phyloP scores from a whole-genome alignment of 2,329 filamentous ascomycete species.

The Alternaria arborescens region DNA sequence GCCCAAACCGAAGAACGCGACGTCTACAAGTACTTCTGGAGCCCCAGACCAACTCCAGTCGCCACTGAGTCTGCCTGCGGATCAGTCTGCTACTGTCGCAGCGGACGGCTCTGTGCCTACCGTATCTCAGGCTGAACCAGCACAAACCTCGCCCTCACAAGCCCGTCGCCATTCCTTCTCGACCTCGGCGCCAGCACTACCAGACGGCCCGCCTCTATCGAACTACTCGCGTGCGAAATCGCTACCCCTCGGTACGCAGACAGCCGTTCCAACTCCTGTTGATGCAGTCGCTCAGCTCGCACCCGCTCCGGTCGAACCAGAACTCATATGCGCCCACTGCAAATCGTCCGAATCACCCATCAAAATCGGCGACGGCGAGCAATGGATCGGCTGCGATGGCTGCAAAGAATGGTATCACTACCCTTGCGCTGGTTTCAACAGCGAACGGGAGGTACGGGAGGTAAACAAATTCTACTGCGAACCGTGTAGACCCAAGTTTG shows the following conservation, averaged over 20 bases:
- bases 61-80: slow-evolving; percentile 44
- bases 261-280: slow-evolving; percentile 22
- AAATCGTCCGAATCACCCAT: slow-evolving; percentile 63
- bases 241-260: slow-evolving; percentile 39
- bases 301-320: slow-evolving; percentile 36
- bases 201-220: slow-evolving; percentile 9
- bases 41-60: slow-evolving; percentile 44
- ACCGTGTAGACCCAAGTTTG: slow-evolving; percentile 66
- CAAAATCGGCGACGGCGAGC: slow-evolving; percentile 62
- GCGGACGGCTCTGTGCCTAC: slow-evolving; percentile 10
- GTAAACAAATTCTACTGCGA: slow-evolving; percentile 74
- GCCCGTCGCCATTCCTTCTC: slow-evolving; percentile 46
- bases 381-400: slow-evolving; percentile 74
- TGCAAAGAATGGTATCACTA: slow-evolving; percentile 75
- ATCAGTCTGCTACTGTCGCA: slow-evolving; percentile 24
- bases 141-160: slow-evolving; percentile 15
- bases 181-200: slow-evolving; percentile 15
- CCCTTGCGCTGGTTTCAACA: slow-evolving; percentile 72
- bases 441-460: slow-evolving; percentile 68
- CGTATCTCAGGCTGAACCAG: slow-evolving; percentile 17
- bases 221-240: slow-evolving; percentile 37
- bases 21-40: slow-evolving; percentile 24
- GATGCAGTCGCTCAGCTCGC: slow-evolving; percentile 13
- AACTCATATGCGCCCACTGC: slow-evolving; percentile 65
- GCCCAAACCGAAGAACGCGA: slow-evolving; percentile 42